phyloP scores from a whole-genome alignment of 352 stramenopile species.

The Achlya hypogyna region DNA sequence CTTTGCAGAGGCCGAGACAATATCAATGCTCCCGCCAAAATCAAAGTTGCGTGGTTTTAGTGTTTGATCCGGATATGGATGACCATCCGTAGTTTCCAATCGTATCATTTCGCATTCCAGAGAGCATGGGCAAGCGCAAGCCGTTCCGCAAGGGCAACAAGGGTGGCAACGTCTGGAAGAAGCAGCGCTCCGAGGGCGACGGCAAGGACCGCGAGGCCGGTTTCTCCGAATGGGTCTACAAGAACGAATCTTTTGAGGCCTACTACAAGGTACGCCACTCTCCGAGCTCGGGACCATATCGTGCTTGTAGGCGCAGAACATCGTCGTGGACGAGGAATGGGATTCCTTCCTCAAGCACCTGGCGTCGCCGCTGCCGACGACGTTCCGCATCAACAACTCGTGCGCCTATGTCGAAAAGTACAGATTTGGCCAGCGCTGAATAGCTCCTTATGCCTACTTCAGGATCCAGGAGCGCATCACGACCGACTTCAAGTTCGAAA shows the following conservation, averaged over 20 bases:
- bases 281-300: neutral
- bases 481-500: slow-evolving; percentile 80
- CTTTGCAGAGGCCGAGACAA: too few relatives aligned
- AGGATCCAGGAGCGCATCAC: slow-evolving; percentile 81
- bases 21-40: too few relatives aligned
- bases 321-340: slow-evolving; percentile 82
- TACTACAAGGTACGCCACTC: slow-evolving; percentile 58
- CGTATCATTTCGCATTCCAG: neutral
- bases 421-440: slow-evolving; percentile 3
- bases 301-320: slow-evolving; percentile 50
- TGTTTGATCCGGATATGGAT: neutral
- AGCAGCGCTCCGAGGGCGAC: slow-evolving; percentile 31
- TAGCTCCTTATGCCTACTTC: neutral
- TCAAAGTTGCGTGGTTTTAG: neutral
- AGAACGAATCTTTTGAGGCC: slow-evolving; percentile 73
- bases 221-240: slow-evolving; percentile 82
- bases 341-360: slow-evolving; percentile 84
- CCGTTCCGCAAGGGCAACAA: slow-evolving; percentile 19
- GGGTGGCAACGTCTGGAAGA: slow-evolving; percentile 40
- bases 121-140: slow-evolving; percentile 34
- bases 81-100: neutral
- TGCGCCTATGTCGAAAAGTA: slow-evolving; percentile 75
- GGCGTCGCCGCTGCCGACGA: slow-evolving; percentile 82
- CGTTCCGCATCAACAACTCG: slow-evolving; percentile 90
- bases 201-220: slow-evolving; percentile 37